Conservation (phyloP, 2,329 filamentous ascomycete species). For the Biscogniauxia marginata region DNA sequence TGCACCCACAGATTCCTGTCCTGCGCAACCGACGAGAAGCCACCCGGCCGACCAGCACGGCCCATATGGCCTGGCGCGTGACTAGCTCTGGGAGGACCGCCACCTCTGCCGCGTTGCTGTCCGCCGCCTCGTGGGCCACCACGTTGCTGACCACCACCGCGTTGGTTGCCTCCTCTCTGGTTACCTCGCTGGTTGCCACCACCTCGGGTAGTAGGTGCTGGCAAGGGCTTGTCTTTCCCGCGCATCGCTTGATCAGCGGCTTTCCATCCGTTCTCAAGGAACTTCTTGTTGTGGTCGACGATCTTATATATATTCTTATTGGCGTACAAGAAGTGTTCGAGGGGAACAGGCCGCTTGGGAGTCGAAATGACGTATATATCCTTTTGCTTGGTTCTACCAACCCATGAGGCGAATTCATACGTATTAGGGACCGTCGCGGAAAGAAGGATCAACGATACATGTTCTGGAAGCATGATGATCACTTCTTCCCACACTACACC, state of each 20-base stretch:
- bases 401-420: conserved; percentile 97
- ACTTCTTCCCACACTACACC: conserved; percentile 99
- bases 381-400: conserved; percentile 96
- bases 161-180: conserved; percentile 49
- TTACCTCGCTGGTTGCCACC: conserved; percentile 51
- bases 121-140: conserved; percentile 51
- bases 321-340: conserved; percentile 97
- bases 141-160: conserved; percentile 48
- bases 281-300: conserved; percentile 87
- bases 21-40: conserved; percentile 85
- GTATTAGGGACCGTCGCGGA: conserved; percentile 98
- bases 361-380: conserved; percentile 99
- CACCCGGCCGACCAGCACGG: conserved; percentile 78
- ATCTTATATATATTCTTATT: conserved; percentile 92
- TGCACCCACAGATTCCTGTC: conserved; percentile 98
- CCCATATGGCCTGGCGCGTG: conserved; percentile 82
- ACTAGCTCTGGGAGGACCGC: conserved; percentile 57
- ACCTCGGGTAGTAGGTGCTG: conserved; percentile 44
- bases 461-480: conserved; percentile 98
- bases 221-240: conserved; percentile 69
- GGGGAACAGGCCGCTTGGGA: conserved; percentile 86
- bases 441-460: conserved; percentile 90
- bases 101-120: conserved; percentile 53
- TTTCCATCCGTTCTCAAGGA: conserved; percentile 92
- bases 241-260: conserved; percentile 81